Percentiles rank a stretch among this genome's conserved stretches.
Conservation (phyloP, 306 rosid genomes). For the Casuarina cunninghamiana region DNA sequence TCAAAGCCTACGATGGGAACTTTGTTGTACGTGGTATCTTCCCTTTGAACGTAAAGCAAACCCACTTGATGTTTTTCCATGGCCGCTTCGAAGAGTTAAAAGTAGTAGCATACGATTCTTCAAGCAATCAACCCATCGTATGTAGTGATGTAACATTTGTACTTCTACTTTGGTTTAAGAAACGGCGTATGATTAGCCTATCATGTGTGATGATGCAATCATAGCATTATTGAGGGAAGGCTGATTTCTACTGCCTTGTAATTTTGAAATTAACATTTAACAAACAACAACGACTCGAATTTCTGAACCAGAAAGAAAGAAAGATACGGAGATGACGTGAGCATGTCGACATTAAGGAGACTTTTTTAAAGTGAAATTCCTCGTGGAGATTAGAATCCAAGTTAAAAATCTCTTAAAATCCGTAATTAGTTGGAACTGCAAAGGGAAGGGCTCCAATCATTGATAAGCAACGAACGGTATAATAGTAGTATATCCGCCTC, state of each 20-base stretch:
- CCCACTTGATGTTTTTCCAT: too few species aligned
- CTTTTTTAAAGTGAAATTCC: too few species aligned
- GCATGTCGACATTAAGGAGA: too few species aligned
- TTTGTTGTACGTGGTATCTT: too few species aligned
- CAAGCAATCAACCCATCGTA: too few species aligned
- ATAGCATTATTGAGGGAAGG: neutral
- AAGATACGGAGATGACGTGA: too few species aligned
- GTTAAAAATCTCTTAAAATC: neutral
- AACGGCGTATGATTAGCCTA: neutral
- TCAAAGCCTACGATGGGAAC: neutral
- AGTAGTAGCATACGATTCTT: too few species aligned
- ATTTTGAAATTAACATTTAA: neutral
- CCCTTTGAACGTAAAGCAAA: too few species aligned
- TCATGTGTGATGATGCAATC: neutral
- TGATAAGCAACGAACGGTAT: conserved; percentile 19
- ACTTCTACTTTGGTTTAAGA: neutral
- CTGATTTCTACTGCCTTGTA: neutral
- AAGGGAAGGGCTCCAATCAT: neutral
- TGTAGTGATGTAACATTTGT: neutral
- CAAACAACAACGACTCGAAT: neutral
- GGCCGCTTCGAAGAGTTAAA: too few species aligned
- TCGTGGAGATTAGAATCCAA: too few species aligned
- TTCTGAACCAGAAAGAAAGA: too few species aligned
- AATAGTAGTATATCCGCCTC: conserved; percentile 54
- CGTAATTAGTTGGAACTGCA: neutral